Conservation (phyloP, 2,329 filamentous ascomycete species). For the Didymella arachidicola region DNA sequence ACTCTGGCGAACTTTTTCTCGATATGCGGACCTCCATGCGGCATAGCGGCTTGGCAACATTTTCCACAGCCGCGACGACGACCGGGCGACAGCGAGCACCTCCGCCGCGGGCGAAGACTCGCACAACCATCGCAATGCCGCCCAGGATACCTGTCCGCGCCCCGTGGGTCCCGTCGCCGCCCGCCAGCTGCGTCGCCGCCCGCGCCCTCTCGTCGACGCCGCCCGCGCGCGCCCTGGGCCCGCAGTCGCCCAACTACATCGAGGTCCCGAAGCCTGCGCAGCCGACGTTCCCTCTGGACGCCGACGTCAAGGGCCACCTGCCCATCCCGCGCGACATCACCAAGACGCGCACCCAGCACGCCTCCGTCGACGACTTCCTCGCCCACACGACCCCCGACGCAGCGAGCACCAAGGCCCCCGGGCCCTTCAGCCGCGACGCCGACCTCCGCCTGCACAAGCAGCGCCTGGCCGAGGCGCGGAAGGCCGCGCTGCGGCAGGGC, state of each 20-base stretch:
- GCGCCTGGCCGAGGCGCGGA: conserved; percentile 74
- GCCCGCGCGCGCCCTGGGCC: conserved; percentile 65
- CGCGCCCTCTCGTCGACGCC: conserved; percentile 57
- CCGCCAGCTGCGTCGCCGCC: conserved; percentile 22
- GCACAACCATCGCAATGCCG: conserved; percentile 47
- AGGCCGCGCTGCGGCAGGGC: conserved; percentile 75
- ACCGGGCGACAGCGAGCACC: conserved; percentile 6
- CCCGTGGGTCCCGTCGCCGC: conserved; percentile 37
- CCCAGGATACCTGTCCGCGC: conserved; percentile 51
- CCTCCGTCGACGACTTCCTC: conserved; percentile 70
- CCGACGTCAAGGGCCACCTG: conserved; percentile 74
- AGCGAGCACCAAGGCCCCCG: conserved; percentile 45
- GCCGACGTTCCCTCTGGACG: conserved; percentile 62
- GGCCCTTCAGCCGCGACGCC: conserved; percentile 51
- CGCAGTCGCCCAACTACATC: conserved; percentile 89
- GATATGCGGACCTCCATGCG: conserved; percentile 10
- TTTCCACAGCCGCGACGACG: conserved; percentile 26
- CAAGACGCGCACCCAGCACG: conserved; percentile 45
- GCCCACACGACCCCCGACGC: conserved; percentile 66
- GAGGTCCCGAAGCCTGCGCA: conserved; percentile 81
- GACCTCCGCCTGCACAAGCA: conserved; percentile 71
- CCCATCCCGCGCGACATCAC: conserved; percentile 87
- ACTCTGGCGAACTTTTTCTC: conserved; percentile 35
- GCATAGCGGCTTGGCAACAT: conserved; percentile 34
- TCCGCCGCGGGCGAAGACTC: conserved; percentile 14